A percentile compares a stretch with the other conserved stretches of the same genome.
These are phyloP conservation scores for Carex parvula DNA, from an alignment of 176 grass and related monocot species.

Conservation along the genomic window DNA sequence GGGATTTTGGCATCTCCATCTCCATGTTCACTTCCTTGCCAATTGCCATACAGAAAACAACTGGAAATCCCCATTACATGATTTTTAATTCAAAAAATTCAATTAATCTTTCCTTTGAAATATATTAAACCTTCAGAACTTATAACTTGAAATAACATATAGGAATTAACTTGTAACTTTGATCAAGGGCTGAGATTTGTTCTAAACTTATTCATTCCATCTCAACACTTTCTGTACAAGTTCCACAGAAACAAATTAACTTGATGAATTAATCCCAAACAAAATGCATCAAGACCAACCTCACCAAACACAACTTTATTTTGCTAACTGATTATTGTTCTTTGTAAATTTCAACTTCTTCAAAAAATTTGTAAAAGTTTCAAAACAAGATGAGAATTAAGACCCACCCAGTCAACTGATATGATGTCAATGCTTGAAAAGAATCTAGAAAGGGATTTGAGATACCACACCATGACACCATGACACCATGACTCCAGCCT, in stretches of 20 bases:
- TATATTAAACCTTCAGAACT: no score
- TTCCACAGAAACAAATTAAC: no score
- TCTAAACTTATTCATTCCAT: no score
- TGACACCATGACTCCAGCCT: neutral
- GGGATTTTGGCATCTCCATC: neutral
- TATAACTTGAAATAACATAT: no score
- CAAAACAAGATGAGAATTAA: neutral
- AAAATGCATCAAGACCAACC: no score
- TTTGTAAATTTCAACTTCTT: no score
- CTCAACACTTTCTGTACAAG: no score
- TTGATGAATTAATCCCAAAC: no score
- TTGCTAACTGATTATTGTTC: no score
- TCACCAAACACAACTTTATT: no score
- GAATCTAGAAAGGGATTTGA: neutral
- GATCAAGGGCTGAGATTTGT: no score
- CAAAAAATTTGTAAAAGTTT: neutral
- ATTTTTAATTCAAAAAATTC: neutral
- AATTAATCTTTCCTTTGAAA: neutral
- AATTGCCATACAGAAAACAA: neutral
- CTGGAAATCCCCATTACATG: neutral
- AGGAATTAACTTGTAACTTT: no score
- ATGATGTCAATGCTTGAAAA: slow-evolving; percentile 4
- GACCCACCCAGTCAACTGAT: neutral
- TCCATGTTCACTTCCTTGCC: neutral
- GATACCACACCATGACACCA: neutral